phyloP scores from a whole-genome alignment of 78 protist genomes.

The Protostelium mycophagum region DNA sequence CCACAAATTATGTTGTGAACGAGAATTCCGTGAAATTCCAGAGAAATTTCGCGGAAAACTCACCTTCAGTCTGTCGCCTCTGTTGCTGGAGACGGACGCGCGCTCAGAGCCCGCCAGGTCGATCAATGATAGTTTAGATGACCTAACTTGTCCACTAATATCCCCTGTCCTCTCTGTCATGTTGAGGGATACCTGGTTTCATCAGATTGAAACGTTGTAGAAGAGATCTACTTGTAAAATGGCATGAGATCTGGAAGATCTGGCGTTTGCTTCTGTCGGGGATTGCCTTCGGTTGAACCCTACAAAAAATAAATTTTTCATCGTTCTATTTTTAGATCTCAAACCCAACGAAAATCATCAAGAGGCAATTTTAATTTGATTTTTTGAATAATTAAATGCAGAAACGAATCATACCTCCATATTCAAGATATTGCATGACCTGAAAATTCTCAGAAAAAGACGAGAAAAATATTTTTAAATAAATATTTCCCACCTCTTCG shows the following conservation, averaged over 20 bases:
- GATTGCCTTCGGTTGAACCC: slow-evolving; percentile 70
- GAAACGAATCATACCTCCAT: slow-evolving; percentile 53
- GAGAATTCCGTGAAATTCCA: too few species aligned
- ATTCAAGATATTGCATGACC: slow-evolving; percentile 60
- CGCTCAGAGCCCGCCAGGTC: slow-evolving; percentile 96
- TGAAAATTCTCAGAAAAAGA: too few species aligned
- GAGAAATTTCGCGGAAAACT: neutral
- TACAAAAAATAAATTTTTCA: slow-evolving; percentile 64
- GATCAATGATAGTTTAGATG: slow-evolving; percentile 65
- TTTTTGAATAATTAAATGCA: neutral
- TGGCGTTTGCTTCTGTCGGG: slow-evolving; percentile 85
- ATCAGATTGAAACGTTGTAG: neutral
- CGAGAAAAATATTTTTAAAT: too few species aligned
- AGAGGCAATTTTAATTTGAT: too few species aligned
- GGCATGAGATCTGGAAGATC: slow-evolving; percentile 93
- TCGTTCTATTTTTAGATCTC: too few species aligned
- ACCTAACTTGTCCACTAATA: neutral
- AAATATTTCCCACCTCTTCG: too few species aligned
- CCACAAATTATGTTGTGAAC: too few species aligned
- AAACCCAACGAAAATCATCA: too few species aligned
- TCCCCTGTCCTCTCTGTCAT: slow-evolving; percentile 1
- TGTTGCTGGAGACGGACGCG: slow-evolving; percentile 71
- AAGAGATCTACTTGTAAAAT: slow-evolving; percentile 69
- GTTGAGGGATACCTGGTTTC: neutral
- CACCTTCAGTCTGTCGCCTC: slow-evolving; percentile 57